A percentile compares a stretch with the other conserved stretches of the same genome.
Evolutionary conservation across 2,329 filamentous ascomycete genomes (phyloP).

Genomic region (Colletotrichum somersetense): DNA sequence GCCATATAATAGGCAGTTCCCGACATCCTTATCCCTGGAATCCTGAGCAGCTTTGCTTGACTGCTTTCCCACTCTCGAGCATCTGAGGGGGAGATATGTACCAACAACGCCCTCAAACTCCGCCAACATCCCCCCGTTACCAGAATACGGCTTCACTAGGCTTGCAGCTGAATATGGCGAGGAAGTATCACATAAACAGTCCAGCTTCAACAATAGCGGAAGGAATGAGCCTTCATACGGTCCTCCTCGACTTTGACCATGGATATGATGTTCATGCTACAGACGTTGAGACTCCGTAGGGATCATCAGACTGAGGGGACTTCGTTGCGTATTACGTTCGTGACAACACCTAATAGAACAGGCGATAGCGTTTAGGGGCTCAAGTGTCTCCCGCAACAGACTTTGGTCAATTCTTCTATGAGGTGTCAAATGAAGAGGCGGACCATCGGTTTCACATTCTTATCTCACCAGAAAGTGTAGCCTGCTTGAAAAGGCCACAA

Average conservation of each 20-base stretch:
- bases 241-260: too few species aligned
- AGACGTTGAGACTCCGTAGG: background rate
- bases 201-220: too few species aligned
- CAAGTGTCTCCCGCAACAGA: background rate
- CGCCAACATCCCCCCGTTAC: background rate
- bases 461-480: background rate
- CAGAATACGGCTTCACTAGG: background rate
- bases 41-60: conserved; percentile 5
- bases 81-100: background rate
- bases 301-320: background rate
- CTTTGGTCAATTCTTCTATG: background rate
- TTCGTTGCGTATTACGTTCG: background rate
- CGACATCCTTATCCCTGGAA: background rate
- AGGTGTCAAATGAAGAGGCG: background rate
- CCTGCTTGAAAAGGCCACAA: background rate
- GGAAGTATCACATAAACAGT: too few species aligned
- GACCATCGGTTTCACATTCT: background rate
- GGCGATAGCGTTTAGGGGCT: background rate
- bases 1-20: background rate
- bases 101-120: background rate
- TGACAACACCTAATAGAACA: background rate
- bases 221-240: too few species aligned
- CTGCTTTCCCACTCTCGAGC: background rate
- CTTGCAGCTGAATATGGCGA: too few species aligned
- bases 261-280: too few species aligned